Evolutionary conservation across 2,329 filamentous ascomycete species (phyloP), one percentile per base, ranked within the genome.

Genomic region (Monilinia vaccinii-corymbosi): DNA sequence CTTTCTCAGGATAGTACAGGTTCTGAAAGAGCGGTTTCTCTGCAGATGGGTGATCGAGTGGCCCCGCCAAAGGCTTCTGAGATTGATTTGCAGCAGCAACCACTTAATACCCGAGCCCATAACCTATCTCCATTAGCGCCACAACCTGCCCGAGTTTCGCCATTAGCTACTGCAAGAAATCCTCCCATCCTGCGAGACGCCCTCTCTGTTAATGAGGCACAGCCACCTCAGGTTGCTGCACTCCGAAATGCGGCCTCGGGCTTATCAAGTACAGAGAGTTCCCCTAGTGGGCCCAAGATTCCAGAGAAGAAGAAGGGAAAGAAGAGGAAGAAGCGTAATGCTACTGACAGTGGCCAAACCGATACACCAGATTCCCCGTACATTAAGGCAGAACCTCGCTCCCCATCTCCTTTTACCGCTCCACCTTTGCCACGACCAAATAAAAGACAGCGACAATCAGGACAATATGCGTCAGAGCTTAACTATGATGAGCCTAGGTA

Each of bases 61-160:
- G 68, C 67, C 66, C 65, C 71, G 56, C 71, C 73, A 66, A 71
- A 67, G 59, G 68, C 69, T 57, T 70, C 71, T 49, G 71, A 70
- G 67, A 73, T 70, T 64, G 70, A 73, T 61, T 69, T 72, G 67
- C 75, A 69, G 67, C 75, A 69, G 70, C 71, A 72, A 65, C 71
- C 69, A 69, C 73, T 70, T 69, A 76, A 68, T 64, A 73, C 70
- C 66, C 84, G 85, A 69, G 86, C 85, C 66, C 87, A 91, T 71
- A 86, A 92, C 68, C 82, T 85, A 55, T 86, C 85, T 40, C 87
- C 87, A 46, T 75, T 87, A 69, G 89, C 89, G 56, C 88, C 89
- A 31, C 88, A 89, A 69, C 88, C 89, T 57, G 84, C 85, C 52
- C 86, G 89, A 69, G 84, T 83, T 64, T 79, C 87, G 71, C 76